Percentiles rank a stretch among this genome's conserved stretches.
Evolutionary conservation across 2,329 filamentous ascomycete genomes (phyloP).

Genomic region (Bipolaris gigantea): DNA sequence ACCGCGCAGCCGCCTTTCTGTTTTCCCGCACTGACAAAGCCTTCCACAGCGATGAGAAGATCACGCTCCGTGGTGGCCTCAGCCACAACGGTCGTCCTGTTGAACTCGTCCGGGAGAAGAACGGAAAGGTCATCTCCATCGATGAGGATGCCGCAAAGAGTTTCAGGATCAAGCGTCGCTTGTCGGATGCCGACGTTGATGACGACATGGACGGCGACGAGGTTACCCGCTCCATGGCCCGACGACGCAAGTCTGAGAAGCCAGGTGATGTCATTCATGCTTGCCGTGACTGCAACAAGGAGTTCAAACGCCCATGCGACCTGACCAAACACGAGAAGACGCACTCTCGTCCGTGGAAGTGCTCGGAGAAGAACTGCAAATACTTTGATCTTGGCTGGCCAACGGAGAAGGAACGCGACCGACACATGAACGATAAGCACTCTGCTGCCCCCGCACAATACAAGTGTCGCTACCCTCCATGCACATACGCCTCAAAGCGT

Average conservation of each 20-base stretch:
- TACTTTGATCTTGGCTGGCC: slow-evolving; percentile 91
- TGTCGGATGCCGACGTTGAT: slow-evolving; percentile 48
- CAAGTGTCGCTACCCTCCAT: slow-evolving; percentile 79
- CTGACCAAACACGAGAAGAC: slow-evolving; percentile 98
- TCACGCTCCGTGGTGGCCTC: slow-evolving; percentile 80
- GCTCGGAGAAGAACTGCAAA: slow-evolving; percentile 78
- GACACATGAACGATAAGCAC: slow-evolving; percentile 96
- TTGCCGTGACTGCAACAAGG: slow-evolving; percentile 79
- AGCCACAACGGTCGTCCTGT: slow-evolving; percentile 79
- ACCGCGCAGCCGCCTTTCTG: slow-evolving; percentile 24
- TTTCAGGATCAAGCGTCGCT: slow-evolving; percentile 60
- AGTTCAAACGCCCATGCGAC: slow-evolving; percentile 96
- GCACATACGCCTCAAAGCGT: slow-evolving; percentile 92
- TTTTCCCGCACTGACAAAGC: slow-evolving; percentile 29
- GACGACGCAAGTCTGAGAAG: slow-evolving; percentile 88
- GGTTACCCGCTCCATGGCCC: slow-evolving; percentile 89
- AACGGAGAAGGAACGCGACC: slow-evolving; percentile 95
- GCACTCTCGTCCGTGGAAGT: slow-evolving; percentile 96
- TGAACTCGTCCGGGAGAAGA: slow-evolving; percentile 79
- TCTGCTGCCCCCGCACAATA: slow-evolving; percentile 77
- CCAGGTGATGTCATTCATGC: slow-evolving; percentile 81
- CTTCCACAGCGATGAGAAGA: slow-evolving; percentile 63
- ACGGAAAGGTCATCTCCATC: slow-evolving; percentile 78
- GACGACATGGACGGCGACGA: slow-evolving; percentile 77
- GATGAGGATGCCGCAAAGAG: slow-evolving; percentile 59